Evolutionary conservation across 495 filamentous ascomycete genomes (phyloP), one percentile per base, ranked within the genome.

Genomic region (Talaromyces wortmannii): DNA sequence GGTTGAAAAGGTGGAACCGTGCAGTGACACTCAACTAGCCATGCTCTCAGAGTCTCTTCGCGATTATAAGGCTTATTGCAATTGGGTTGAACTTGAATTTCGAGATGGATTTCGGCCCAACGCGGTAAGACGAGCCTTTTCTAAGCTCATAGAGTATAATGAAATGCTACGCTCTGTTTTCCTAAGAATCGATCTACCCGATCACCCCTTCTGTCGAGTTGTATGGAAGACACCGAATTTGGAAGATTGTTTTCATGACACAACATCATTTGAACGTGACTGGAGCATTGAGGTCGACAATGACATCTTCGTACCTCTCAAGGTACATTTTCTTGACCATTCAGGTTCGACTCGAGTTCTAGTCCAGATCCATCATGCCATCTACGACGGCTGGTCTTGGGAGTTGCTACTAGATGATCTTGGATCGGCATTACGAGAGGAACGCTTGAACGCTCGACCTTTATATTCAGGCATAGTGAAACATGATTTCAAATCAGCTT

Each of bases 371-470:
- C 86, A 92, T 57, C 90, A 95, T 68, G 81, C 86, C 0, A 63
- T 92, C 0, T 94, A 94, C 59, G 90, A 95, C 61, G 90, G 88
- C 6, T 95, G 90, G 90, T 89, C 87, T 5, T 77, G 88, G 61
- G 89, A 92, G 52, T 66, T 90, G 32, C 65, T 94, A 0, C 61
- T 90, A 17, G 69, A 74, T 4, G 88, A 92, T 61, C 72, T 95
- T 2, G 63, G 74, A 53, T 53, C 43, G 7, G 63, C 69, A 31
- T 67, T 81, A 50, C 50, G 51, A 3, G 50, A 53, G 32, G 51
- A 61, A 7, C 51, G 54, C 7, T 47, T 62, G 17, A 31, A 56
- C 10, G 43, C 58, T 7, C 31, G 58, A 55, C 6, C 59, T 83
- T 4, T 63, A 75, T 50, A 58, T 44, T 29, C 51, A 16, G 23